Evolutionary conservation across 1,284 basidiomycete genomes (phyloP).

Genomic region (Trichosporon ovoides): DNA sequence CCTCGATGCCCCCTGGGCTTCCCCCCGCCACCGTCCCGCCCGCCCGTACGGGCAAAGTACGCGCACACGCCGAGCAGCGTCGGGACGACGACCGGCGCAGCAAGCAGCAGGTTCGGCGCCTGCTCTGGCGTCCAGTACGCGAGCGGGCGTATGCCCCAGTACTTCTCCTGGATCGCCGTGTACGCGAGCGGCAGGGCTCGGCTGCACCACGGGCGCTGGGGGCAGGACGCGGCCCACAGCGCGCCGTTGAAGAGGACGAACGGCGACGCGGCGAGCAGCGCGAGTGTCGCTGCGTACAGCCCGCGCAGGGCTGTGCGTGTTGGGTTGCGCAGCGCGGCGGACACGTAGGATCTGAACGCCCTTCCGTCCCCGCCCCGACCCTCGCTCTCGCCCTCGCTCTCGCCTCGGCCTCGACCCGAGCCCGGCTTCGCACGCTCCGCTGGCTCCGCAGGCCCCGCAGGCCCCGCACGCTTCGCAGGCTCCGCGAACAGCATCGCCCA

Average conservation of each 20-base stretch:
- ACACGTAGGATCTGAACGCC: background rate
- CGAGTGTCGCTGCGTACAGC: conserved; percentile 23
- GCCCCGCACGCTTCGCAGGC: background rate
- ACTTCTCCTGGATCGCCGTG: conserved; percentile 71
- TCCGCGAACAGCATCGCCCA: conserved; percentile 60
- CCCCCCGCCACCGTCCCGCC: background rate
- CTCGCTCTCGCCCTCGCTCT: too few relatives aligned
- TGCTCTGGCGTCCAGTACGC: conserved; percentile 80
- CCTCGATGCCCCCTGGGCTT: background rate
- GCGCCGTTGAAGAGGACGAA: conserved; percentile 65
- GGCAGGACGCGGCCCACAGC: conserved; percentile 66
- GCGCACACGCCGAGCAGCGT: conserved; percentile 47
- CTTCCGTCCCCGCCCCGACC: too few relatives aligned
- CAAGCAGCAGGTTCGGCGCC: conserved; percentile 80
- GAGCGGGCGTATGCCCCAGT: conserved; percentile 81
- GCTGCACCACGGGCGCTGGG: conserved; percentile 61
- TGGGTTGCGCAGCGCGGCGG: background rate
- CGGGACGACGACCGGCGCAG: conserved; percentile 62
- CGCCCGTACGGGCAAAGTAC: background rate
- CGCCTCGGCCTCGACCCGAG: too few relatives aligned
- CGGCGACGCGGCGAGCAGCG: conserved; percentile 57
- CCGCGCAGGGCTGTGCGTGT: background rate
- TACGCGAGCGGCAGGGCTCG: conserved; percentile 65
- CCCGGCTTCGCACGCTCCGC: too few relatives aligned
- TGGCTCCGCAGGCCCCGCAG: background rate